Conservation (phyloP, 2,329 filamentous ascomycete genomes). For the Sporothrix inflata region DNA sequence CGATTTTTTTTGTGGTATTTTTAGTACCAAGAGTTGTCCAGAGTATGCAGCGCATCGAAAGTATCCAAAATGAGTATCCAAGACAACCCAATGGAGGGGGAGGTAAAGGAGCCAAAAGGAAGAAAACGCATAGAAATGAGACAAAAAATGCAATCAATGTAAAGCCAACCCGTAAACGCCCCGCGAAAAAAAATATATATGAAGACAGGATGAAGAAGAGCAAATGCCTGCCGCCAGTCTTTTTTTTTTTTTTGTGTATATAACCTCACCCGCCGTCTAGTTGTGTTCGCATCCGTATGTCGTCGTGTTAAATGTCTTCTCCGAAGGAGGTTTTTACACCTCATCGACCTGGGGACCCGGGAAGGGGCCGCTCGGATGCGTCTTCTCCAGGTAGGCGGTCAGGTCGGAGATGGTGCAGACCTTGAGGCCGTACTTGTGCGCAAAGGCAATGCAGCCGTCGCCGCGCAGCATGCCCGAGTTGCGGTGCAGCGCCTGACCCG, state of each 20-base stretch:
- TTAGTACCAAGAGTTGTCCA: neutral
- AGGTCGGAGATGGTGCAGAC: slow-evolving; percentile 95
- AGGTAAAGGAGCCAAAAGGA: neutral
- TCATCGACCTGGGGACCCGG: slow-evolving; percentile 34
- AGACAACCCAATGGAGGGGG: neutral
- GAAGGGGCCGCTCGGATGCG: slow-evolving; percentile 55
- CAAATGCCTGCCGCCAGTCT: neutral
- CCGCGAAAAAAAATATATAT: neutral
- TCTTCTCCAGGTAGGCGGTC: slow-evolving; percentile 76
- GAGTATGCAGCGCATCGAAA: neutral
- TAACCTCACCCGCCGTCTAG: neutral
- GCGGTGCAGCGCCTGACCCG: slow-evolving; percentile 65
- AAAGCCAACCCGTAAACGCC: slow-evolving; percentile 19
- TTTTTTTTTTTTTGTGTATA: neutral
- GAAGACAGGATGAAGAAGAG: neutral
- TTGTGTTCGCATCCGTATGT: neutral
- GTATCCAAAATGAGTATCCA: slow-evolving; percentile 3
- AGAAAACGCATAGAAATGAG: neutral
- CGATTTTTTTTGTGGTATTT: slow-evolving; percentile 20
- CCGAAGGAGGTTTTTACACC: slow-evolving; percentile 2
- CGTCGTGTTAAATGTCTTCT: neutral
- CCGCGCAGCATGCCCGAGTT: slow-evolving; percentile 89
- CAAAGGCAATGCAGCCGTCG: slow-evolving; percentile 87
- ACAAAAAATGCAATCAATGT: neutral
- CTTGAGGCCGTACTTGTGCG: slow-evolving; percentile 82